Evolutionary conservation across 2,329 filamentous ascomycete genomes (phyloP).

Genomic region (Arachnopeziza araneosa): DNA sequence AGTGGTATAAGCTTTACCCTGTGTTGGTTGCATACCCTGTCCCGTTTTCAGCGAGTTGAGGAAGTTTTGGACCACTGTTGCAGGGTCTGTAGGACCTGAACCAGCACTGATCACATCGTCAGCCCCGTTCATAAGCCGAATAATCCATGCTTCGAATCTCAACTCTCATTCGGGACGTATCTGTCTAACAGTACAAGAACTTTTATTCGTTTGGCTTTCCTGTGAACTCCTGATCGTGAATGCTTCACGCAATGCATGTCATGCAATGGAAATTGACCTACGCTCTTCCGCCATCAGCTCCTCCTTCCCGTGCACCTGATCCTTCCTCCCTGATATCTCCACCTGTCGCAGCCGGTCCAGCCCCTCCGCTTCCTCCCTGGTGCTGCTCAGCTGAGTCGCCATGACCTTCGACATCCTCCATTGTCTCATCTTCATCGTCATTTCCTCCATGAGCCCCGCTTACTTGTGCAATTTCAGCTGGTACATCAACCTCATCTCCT

Average conservation of each 20-base stretch:
- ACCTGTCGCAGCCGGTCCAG: conserved; percentile 80
- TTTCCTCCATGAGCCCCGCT: conserved; percentile 45
- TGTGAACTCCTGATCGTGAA: conserved; percentile 26
- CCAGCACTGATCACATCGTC: conserved; percentile 50
- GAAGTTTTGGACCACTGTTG: conserved; percentile 79
- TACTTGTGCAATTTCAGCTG: conserved; percentile 62
- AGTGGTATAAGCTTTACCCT: conserved; percentile 70
- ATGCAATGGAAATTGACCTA: conserved; percentile 60
- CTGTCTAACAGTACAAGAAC: conserved; percentile 31
- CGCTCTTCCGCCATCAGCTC: conserved; percentile 97
- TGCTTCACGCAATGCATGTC: conserved; percentile 20
- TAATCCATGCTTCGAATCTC: conserved; percentile 12
- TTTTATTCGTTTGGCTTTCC: conserved; percentile 17
- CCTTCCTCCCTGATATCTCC: conserved; percentile 91
- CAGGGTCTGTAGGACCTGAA: conserved; percentile 59
- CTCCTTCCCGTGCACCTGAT: conserved; percentile 80
- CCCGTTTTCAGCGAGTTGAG: conserved; percentile 69
- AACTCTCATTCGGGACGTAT: conserved; percentile 25
- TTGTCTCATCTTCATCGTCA: conserved; percentile 68
- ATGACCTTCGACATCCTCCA: conserved; percentile 69
- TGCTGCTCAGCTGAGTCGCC: conserved; percentile 54
- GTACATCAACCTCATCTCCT: conserved; percentile 81
- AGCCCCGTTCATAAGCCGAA: conserved; percentile 32
- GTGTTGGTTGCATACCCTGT: conserved; percentile 33
- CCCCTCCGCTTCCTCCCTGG: conserved; percentile 66